Evolutionary conservation across 805 yeast genomes (phyloP).

Genomic region (Brettanomyces sp.): DNA sequence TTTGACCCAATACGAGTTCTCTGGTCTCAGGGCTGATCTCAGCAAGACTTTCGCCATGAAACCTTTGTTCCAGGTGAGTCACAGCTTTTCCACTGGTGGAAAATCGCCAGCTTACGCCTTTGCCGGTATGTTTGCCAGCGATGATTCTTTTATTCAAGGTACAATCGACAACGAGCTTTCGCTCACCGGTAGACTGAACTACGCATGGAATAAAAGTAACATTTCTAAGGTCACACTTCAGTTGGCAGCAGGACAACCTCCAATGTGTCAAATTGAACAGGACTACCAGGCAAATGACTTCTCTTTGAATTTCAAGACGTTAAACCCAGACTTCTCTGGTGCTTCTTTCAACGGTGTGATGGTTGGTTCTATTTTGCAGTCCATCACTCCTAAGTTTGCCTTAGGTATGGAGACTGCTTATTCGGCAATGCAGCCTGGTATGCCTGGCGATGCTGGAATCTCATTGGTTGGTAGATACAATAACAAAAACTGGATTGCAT

Average conservation of each 20-base stretch:
- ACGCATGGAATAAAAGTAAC: constrained; percentile 77
- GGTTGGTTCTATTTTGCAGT: constrained; percentile 84
- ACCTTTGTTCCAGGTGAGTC: constrained; percentile 96
- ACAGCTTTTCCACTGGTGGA: constrained; percentile 84
- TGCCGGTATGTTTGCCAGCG: constrained; percentile 81
- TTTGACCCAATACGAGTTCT: constrained; percentile 78
- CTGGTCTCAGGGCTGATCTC: constrained; percentile 94
- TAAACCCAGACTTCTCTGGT: constrained; percentile 76
- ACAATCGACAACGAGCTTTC: constrained; percentile 81
- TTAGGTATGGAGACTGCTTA: constrained; percentile 90
- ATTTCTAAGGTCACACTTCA: constrained; percentile 82
- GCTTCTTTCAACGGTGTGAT: constrained; percentile 84
- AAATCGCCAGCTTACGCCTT: constrained; percentile 87
- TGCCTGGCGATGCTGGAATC: constrained; percentile 86
- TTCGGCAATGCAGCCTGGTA: constrained; percentile 56
- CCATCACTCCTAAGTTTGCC: constrained; percentile 73
- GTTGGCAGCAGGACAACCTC: constrained; percentile 79
- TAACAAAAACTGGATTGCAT: constrained; percentile 82
- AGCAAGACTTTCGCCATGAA: constrained; percentile 83
- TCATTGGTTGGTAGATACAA: constrained; percentile 87
- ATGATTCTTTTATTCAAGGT: constrained; percentile 81
- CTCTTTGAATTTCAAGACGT: constrained; percentile 79
- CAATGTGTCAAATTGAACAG: constrained; percentile 93
- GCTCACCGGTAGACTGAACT: constrained; percentile 80
- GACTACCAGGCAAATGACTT: constrained; percentile 87